Conservation (phyloP, 2,329 filamentous ascomycete genomes). For the Saccharata proteae region DNA sequence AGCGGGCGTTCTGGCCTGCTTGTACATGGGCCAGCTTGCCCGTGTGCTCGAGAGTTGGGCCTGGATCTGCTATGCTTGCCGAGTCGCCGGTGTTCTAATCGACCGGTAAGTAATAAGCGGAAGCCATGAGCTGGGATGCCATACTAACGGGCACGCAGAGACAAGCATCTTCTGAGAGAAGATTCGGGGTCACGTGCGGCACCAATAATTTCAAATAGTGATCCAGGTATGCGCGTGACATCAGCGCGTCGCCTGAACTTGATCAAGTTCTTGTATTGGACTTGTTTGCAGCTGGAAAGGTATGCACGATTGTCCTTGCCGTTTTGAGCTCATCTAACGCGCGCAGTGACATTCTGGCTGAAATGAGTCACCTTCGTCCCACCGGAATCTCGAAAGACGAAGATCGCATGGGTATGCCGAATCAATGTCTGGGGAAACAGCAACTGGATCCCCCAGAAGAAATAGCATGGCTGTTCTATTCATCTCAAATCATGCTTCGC, state of each 20-base stretch:
- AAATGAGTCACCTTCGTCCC: constrained; percentile 52
- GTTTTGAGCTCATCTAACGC: constrained; percentile 12
- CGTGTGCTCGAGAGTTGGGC: constrained; percentile 76
- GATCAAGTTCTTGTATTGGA: constrained; percentile 68
- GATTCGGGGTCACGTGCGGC: no score
- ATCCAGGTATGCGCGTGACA: no score
- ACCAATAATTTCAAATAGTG: no score
- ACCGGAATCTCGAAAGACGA: constrained; percentile 49
- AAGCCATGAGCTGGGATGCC: no score
- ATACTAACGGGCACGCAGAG: constrained; percentile 3
- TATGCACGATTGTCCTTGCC: constrained; percentile 20
- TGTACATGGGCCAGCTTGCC: constrained; percentile 82
- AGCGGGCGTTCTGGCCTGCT: constrained; percentile 67
- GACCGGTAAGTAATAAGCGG: constrained; percentile 51
- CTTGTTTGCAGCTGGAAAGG: constrained; percentile 85
- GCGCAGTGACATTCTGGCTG: constrained; percentile 74
- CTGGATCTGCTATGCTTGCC: constrained; percentile 51
- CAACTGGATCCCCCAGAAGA: constrained; percentile 19
- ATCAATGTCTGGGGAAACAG: constrained; percentile 27
- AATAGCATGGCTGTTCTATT: constrained; percentile 44
- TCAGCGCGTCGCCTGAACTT: no score
- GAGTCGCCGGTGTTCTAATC: constrained; percentile 58
- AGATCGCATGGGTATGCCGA: constrained; percentile 54
- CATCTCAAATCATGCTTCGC: constrained; percentile 48
- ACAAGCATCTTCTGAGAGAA: constrained; percentile 5